Evolutionary conservation across 1,284 basidiomycete genomes (phyloP), one percentile per base, ranked within the genome.

Genomic region (Boletus semigastroideus): DNA sequence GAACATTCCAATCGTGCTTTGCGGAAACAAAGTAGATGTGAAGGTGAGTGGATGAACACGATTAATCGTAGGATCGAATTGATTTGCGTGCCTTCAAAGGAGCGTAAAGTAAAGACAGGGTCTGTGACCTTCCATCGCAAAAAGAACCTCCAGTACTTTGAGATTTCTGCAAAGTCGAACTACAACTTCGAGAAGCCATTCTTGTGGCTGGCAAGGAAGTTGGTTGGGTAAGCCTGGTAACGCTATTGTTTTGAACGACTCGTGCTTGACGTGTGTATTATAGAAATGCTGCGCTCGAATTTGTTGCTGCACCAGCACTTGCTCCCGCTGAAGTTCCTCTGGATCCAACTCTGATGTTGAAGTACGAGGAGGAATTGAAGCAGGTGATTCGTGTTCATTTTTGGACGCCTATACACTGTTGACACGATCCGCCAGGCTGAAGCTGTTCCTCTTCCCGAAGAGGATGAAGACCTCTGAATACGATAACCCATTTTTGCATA

Each of bases 171-270:
- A 59, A 99, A 99, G 78, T 98, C 94, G 49, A 99, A 99, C 84
- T 99, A 99, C 78, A 99, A 99, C 83, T 99, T 99, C 70, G 97
- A 99, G 78, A 98, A 99, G 77, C 97, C 97, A 46, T 99, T 99
- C 93, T 84, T 99, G 59, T 99, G 97, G 97, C 83, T 99, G 69
- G 96, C 94, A 50, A 86, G 95, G 77, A 99, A 99, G 80, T 82
- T 99, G 57, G 94, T 96, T 62, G 97, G 94, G 92, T 92, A 65
- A 60, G 89, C 76, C 6, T n/a, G 42, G 16, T 46, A 12, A 8
- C 13, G 34, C 17, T 12, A 5, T 22, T 12, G 11, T 42, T 25
- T 38, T 25, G 16, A 13, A 42, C 5, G 4, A 20, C 31, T 11
- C 12, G 25, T 33, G 14, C 17, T 14, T 12, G 38, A 51, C 51